Conservation (phyloP, 1,284 basidiomycete genomes). For the Ceratobasidium sp. region DNA sequence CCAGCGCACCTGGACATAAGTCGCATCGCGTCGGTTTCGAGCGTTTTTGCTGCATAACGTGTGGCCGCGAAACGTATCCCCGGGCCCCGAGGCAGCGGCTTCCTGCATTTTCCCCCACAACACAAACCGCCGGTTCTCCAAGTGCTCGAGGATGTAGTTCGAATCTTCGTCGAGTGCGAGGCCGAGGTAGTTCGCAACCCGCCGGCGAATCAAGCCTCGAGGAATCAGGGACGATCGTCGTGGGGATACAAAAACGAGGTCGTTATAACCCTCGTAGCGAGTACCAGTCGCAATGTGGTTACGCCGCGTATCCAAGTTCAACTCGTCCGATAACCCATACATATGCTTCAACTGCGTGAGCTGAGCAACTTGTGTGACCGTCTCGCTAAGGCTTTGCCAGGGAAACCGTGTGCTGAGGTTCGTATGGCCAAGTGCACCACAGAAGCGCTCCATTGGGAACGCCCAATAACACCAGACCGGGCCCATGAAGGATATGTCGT, state of each 20-base stretch:
- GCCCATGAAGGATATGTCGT: too few species aligned
- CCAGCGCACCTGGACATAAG: constrained; percentile 12
- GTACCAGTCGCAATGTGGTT: constrained; percentile 13
- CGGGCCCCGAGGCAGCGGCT: too few species aligned
- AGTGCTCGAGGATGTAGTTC: neutral
- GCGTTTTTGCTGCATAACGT: neutral
- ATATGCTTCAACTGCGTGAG: constrained; percentile 9
- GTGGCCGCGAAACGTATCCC: neutral
- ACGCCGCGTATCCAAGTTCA: constrained; percentile 27
- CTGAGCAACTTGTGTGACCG: constrained; percentile 8
- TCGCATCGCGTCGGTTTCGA: constrained; percentile 1
- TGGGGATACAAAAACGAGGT: neutral
- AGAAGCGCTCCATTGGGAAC: too few species aligned
- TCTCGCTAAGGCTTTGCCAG: neutral
- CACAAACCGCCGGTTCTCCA: too few species aligned
- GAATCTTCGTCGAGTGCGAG: neutral
- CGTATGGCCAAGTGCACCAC: neutral
- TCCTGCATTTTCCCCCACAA: too few species aligned
- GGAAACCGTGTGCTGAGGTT: neutral
- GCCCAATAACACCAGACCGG: too few species aligned
- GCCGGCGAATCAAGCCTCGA: constrained; percentile 38
- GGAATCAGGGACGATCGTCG: constrained; percentile 35
- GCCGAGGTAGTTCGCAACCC: neutral
- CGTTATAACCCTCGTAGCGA: neutral
- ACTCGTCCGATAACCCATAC: constrained; percentile 26